A percentile compares a stretch with the other conserved stretches of the same genome.
Conservation (phyloP, 805 yeast species). For the Pachysolen tannophilus region DNA sequence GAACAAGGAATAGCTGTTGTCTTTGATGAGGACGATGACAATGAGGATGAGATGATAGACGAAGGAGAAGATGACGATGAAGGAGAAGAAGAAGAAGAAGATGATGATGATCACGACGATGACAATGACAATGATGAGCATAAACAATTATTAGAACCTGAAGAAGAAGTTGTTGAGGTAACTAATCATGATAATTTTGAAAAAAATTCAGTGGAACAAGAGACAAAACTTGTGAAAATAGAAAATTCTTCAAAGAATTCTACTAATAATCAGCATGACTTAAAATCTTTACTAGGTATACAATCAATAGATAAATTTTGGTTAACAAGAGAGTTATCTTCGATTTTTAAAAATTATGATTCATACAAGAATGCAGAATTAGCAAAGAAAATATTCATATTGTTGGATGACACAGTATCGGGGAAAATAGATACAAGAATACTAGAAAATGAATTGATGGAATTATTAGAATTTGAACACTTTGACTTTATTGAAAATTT, state of each 20-base stretch:
- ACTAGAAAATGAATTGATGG: slow-evolving; percentile 47
- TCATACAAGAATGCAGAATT: slow-evolving; percentile 25
- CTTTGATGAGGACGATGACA: slow-evolving; percentile 22
- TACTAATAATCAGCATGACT: too few relatives aligned
- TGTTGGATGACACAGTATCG: slow-evolving; percentile 26
- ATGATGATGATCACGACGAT: slow-evolving; percentile 18
- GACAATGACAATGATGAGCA: slow-evolving; percentile 15
- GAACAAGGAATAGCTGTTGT: slow-evolving; percentile 21
- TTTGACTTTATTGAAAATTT: slow-evolving; percentile 40
- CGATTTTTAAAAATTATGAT: slow-evolving; percentile 27
- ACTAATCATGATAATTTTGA: too few relatives aligned
- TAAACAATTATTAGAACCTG: slow-evolving; percentile 10
- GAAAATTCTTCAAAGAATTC: too few relatives aligned
- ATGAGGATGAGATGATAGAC: slow-evolving; percentile 14
- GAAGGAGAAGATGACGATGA: slow-evolving; percentile 16
- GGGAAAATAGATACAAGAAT: slow-evolving; percentile 28
- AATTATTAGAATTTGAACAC: slow-evolving; percentile 43
- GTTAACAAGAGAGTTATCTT: slow-evolving; percentile 42
- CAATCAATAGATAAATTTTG: slow-evolving; percentile 31
- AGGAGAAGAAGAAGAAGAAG: slow-evolving; percentile 17
- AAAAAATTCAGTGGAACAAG: slow-evolving; percentile 11
- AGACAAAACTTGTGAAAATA: too few relatives aligned
- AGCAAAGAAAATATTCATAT: slow-evolving; percentile 29
- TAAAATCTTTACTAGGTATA: slow-evolving; percentile 17
- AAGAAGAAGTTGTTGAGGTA: too few relatives aligned